Evolutionary conservation across 192 early-diverging fungal species (phyloP).

Genomic region (Paraglomus brasilianum): DNA sequence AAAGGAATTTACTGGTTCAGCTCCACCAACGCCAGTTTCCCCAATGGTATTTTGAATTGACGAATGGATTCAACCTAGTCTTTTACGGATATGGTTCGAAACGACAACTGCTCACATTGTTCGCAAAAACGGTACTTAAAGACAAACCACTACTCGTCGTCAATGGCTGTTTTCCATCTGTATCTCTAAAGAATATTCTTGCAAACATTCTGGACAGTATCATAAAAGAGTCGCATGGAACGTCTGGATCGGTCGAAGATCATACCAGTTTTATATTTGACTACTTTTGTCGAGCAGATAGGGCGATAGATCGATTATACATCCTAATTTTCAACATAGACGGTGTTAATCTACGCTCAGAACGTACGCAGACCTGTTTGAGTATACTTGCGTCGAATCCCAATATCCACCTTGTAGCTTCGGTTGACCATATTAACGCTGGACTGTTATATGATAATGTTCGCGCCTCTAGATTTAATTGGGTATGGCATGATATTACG

Average conservation of each 20-base stretch:
- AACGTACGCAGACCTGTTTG: slow-evolving; percentile 65
- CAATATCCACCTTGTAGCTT: slow-evolving; percentile 76
- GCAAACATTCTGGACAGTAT: slow-evolving; percentile 46
- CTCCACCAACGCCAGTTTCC: slow-evolving; percentile 66
- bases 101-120: slow-evolving; percentile 70
- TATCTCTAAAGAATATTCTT: slow-evolving; percentile 72
- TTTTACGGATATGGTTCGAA: slow-evolving; percentile 97
- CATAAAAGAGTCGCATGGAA: slow-evolving; percentile 38
- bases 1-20: slow-evolving; percentile 52
- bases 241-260: slow-evolving; percentile 58
- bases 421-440: slow-evolving; percentile 90
- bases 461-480: slow-evolving; percentile 66
- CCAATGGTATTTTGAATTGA: slow-evolving; percentile 89
- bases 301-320: slow-evolving; percentile 56
- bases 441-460: slow-evolving; percentile 86
- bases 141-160: slow-evolving; percentile 71
- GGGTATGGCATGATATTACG: slow-evolving; percentile 90
- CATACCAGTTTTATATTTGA: slow-evolving; percentile 63
- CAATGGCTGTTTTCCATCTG: slow-evolving; percentile 82
- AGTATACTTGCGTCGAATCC: slow-evolving; percentile 63
- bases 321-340: slow-evolving; percentile 91
- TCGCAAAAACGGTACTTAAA: slow-evolving; percentile 56
- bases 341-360: slow-evolving; percentile 68
- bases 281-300: slow-evolving; percentile 58
- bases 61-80: slow-evolving; percentile 80